These are phyloP conservation scores for Trypanosoma platydactyli DNA, from an alignment of 208 protist genomes.

Conservation along the genomic window DNA sequence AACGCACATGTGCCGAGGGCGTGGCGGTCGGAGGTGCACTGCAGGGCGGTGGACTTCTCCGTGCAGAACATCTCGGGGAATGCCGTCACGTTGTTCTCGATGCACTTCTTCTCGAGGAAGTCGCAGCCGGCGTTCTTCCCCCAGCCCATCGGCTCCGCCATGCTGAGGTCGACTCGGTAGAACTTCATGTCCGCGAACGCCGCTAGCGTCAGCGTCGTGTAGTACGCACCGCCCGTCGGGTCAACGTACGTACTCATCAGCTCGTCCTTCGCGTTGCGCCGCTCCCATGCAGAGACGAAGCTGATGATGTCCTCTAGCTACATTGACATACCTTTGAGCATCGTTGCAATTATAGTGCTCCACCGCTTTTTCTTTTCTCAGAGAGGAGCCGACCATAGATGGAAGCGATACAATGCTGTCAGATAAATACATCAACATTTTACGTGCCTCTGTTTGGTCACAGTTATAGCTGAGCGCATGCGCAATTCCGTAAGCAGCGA, in stretches of 20 bases:
- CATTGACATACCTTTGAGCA: too few relatives aligned
- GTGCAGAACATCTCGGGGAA: conserved; percentile 46
- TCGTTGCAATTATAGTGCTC: too few relatives aligned
- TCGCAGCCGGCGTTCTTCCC: conserved; percentile 32
- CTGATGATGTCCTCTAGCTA: conserved; percentile 34
- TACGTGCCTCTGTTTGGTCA: too few relatives aligned
- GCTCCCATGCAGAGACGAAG: conserved; percentile 26
- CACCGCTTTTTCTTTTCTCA: too few relatives aligned
- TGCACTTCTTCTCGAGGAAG: conserved; percentile 31
- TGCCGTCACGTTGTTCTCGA: conserved; percentile 14
- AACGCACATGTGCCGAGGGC: conserved; percentile 14
- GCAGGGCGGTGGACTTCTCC: not conserved
- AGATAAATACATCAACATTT: too few relatives aligned
- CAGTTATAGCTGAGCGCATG: too few relatives aligned
- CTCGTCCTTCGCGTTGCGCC: conserved; percentile 38
- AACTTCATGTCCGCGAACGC: conserved; percentile 34
- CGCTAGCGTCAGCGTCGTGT: conserved; percentile 43
- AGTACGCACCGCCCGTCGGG: conserved; percentile 14
- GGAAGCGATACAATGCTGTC: too few relatives aligned
- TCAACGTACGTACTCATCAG: conserved; percentile 25
- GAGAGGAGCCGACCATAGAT: too few relatives aligned
- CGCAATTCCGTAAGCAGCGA: too few relatives aligned
- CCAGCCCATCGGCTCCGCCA: conserved; percentile 38
- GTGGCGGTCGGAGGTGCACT: conserved; percentile 37
- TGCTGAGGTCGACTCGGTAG: conserved; percentile 32